A percentile compares a stretch with the other conserved stretches of the same genome.
Conservation (phyloP, 768 basidiomycete genomes). For the Amanita thiersii region DNA sequence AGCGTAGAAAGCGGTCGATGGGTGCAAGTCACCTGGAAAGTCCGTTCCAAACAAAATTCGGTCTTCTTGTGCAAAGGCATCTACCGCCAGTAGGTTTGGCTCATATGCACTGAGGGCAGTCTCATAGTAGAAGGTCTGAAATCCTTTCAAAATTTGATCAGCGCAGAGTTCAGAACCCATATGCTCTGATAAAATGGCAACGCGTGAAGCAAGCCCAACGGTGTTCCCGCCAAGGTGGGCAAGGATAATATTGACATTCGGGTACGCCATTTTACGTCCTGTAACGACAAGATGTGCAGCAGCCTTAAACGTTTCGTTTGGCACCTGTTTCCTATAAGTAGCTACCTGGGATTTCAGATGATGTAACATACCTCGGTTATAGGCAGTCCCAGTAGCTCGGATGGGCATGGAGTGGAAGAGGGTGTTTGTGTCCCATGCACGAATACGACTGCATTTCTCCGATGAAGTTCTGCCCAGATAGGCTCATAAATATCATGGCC, state of each 20-base stretch:
- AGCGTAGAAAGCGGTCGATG: background rate
- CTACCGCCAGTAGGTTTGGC: conserved; percentile 40
- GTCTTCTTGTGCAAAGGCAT: conserved; percentile 39
- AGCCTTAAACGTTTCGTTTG: conserved; percentile 78
- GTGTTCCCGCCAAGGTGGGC: conserved; percentile 71
- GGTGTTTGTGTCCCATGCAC: conserved; percentile 65
- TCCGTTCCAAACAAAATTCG: conserved; percentile 68
- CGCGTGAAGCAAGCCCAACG: conserved; percentile 57
- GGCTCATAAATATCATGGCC: conserved; percentile 57
- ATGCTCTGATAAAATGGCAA: conserved; percentile 56
- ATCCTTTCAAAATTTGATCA: conserved; percentile 62
- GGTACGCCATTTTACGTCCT: conserved; percentile 55
- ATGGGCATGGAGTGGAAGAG: conserved; percentile 56
- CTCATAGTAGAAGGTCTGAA: conserved; percentile 67
- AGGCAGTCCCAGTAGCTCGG: conserved; percentile 58
- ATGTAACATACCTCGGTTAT: conserved; percentile 46
- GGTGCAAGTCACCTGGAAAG: conserved; percentile 50
- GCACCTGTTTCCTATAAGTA: conserved; percentile 37
- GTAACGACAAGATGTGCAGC: conserved; percentile 72
- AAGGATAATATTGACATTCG: conserved; percentile 55
- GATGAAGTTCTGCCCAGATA: conserved; percentile 65
- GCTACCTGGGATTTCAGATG: background rate
- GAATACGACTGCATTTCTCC: conserved; percentile 53
- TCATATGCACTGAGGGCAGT: conserved; percentile 58
- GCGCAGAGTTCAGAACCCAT: conserved; percentile 63